Percentiles rank a stretch among this genome's conserved stretches.
Conservation (phyloP, 352 stramenopile species). For the Pythium phragmitis region DNA sequence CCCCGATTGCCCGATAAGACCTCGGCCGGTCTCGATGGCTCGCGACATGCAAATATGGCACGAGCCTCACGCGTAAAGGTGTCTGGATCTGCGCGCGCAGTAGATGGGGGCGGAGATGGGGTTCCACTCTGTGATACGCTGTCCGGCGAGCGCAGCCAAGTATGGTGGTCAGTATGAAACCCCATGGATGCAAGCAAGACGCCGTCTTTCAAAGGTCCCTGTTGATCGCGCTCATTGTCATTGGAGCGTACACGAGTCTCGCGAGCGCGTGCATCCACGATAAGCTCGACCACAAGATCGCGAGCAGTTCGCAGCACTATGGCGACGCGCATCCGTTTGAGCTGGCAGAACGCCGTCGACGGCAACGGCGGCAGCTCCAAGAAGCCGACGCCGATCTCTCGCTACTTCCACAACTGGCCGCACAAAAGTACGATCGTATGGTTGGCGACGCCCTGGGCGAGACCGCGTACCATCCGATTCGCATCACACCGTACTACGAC, state of each 20-base stretch:
- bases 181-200: too few relatives aligned
- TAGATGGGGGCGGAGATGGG: too few relatives aligned
- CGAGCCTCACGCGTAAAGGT: background rate
- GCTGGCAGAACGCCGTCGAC: conserved; percentile 11
- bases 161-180: too few relatives aligned
- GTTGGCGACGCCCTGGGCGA: conserved; percentile 28
- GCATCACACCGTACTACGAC: conserved; percentile 71
- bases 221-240: background rate
- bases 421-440: conserved; percentile 41
- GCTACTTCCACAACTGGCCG: conserved; percentile 1
- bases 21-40: background rate
- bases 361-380: conserved; percentile 6
- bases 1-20: conserved; percentile 3
- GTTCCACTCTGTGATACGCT: too few relatives aligned
- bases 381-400: conserved; percentile 6
- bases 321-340: conserved; percentile 26
- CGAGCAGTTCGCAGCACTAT: conserved; percentile 15
- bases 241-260: background rate
- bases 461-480: conserved; percentile 44
- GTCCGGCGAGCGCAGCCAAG: too few relatives aligned
- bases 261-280: conserved; percentile 28
- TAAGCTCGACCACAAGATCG: conserved; percentile 23
- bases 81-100: too few relatives aligned
- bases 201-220: background rate
- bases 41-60: background rate